These are phyloP conservation scores for Chaetomium globosum DNA, from an alignment of 2,329 filamentous ascomycete genomes.

Conservation along the genomic window DNA sequence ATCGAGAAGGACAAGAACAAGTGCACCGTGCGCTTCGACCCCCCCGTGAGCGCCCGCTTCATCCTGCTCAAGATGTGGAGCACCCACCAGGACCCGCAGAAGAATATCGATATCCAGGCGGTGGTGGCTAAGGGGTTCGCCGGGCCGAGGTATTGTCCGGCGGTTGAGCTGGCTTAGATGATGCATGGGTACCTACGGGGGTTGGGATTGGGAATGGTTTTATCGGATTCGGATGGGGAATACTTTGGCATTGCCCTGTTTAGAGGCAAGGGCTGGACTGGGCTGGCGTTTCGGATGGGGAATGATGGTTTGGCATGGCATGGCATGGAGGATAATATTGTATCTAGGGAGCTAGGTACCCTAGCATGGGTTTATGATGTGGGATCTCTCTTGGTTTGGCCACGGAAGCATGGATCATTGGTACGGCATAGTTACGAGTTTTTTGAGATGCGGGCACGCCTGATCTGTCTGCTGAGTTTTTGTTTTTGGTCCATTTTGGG, in stretches of 20 bases:
- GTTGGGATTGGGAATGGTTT: not conserved
- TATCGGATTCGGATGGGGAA: no score
- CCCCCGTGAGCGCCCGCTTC: slow-evolving; percentile 77
- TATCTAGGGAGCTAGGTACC: not conserved
- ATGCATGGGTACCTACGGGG: not conserved
- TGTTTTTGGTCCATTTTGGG: not conserved
- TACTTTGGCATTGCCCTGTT: not conserved
- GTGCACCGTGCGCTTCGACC: slow-evolving; percentile 84
- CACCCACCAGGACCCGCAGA: slow-evolving; percentile 62
- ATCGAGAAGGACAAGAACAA: slow-evolving; percentile 81
- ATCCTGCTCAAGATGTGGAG: slow-evolving; percentile 91
- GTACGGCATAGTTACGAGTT: not conserved
- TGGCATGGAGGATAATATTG: not conserved
- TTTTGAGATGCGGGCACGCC: not conserved
- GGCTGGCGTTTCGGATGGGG: slow-evolving; percentile 2
- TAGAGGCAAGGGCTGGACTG: not conserved
- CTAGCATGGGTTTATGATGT: slow-evolving; percentile 6
- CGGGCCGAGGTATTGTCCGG: slow-evolving; percentile 81
- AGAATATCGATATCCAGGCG: slow-evolving; percentile 86
- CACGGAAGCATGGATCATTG: not conserved
- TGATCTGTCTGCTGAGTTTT: not conserved
- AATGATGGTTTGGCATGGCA: not conserved
- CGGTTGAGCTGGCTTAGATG: slow-evolving; percentile 59
- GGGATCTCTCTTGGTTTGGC: not conserved
- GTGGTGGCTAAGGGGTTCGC: slow-evolving; percentile 82